phyloP scores from a whole-genome alignment of 768 basidiomycete genomes.

The Leccinum olivaceopallidum region DNA sequence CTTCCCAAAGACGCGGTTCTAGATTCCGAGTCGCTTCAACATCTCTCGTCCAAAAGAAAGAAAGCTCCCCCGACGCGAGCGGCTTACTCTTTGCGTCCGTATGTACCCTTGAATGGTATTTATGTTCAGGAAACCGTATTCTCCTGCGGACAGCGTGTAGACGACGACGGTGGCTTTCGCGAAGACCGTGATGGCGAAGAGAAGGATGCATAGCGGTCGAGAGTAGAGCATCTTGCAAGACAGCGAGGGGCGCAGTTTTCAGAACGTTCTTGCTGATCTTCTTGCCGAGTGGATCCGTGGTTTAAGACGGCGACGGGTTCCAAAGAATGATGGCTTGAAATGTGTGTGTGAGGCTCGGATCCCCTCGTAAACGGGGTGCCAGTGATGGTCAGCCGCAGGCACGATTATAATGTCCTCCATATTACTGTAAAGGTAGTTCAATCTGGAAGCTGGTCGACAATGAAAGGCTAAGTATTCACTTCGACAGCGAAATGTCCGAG shows the following conservation, averaged over 20 bases:
- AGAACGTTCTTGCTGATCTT: neutral
- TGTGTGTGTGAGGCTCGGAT: neutral
- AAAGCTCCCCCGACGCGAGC: neutral
- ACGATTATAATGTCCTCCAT: constrained; percentile 6
- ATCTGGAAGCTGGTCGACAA: neutral
- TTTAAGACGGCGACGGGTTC: neutral
- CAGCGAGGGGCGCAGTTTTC: neutral
- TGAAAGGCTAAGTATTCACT: neutral
- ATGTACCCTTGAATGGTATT: constrained; percentile 23
- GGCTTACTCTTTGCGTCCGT: constrained; percentile 20
- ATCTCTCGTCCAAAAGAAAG: neutral
- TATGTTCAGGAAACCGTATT: constrained; percentile 16
- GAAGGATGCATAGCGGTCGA: constrained; percentile 17
- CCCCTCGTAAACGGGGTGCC: constrained; percentile 7
- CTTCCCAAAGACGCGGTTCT: constrained; percentile 26
- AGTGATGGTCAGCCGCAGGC: constrained; percentile 9
- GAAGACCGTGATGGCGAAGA: constrained; percentile 19
- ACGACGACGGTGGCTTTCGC: constrained; percentile 20
- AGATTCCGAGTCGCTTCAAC: neutral
- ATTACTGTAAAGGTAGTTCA: neutral
- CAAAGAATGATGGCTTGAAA: neutral
- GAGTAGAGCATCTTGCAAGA: constrained; percentile 17
- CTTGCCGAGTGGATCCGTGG: neutral
- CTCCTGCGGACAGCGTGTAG: constrained; percentile 24
- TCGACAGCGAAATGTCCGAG: neutral